Evolutionary conservation across 306 rosid species (phyloP), one percentile per base, ranked within the genome.

Genomic region (Vachellia collinsii): DNA sequence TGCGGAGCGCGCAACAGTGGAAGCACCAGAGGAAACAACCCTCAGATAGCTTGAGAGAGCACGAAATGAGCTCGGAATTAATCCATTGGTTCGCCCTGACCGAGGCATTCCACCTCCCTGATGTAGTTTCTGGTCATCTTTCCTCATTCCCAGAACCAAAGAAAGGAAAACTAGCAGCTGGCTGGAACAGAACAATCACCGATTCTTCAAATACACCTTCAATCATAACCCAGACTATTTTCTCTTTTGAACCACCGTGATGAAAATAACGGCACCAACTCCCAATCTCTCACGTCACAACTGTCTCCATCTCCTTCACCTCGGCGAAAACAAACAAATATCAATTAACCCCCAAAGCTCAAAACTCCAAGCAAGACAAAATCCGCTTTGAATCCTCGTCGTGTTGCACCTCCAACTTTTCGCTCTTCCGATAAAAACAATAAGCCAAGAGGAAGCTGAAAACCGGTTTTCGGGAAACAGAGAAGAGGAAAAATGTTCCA

Each of bases 11-110:
- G 97, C 97, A 48, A 91, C 97, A 4, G 90, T 89, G 3, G 97
- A 93, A 53, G 97, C 97, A 48, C 97, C 93, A 1, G 93, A 84
- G 6, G 97, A 91, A 13, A 93, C 97, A 36, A 86, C 86, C 80
- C 84, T 91, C 86, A 91, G 70, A 75, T 89, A 93, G 82, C 93
- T 85, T 6, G 97, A 93, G 44, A 93, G 63, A 17, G 94, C 90
- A 22, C 93, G 94, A 75, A 93, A 87, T 4, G 97, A 87, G 83
- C 75, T 86, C 12, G 97, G 93, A 83, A 93, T 78, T 51, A 91
- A 88, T 62, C 89, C 90, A 38, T 85, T 88, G 44, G 86, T 66
- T 85, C 86, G 87, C 25, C 82, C 90, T 0, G 86, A 82, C 51
- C 91, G 78, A 19, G 88, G 81, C 66, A 74, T 85, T n/a, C 79